Base-by-base conservation (phyloP, 2,329 filamentous ascomycete species). In the Aureobasidium lini region DNA sequence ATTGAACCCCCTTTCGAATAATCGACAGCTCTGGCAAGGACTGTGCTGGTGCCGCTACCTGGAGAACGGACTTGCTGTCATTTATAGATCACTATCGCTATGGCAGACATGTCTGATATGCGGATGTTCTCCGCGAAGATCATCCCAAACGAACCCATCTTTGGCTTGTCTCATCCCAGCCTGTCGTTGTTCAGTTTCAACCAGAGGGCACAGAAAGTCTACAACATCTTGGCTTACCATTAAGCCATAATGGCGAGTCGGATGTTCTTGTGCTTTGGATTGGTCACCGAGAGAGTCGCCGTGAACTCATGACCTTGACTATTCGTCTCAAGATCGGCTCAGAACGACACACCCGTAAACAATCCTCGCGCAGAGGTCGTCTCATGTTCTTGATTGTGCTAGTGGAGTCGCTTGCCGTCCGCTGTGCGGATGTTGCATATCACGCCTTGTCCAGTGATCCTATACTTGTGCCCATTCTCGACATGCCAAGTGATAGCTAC, bases 351-450 rank as follows among this genome's bases (percentile, higher is more conserved):
- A 44, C 29, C 29, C 39, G 28, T 9, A 54, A 54, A 23, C 15
- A 54, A 34, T 36, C 53, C 5, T 37, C 13, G 31, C 40, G 42
- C 18, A 57, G 13, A 57, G 53, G 40, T 37, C 31, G 53, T 31
- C 40, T 57, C 18, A 37, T 57, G 42, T 57, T 57, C 32, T 29
- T 57, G 18, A 39, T 57, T n/a, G 18, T 57, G 31, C 53, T 16
- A 11, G 31, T 31, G 13, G 42, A 47, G 43, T 57, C 42, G 11
- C 53, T 57, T 57, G n/a, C 16, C 13, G 3, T 57, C 13, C 10
- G 28, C 11, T 46, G 32, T 39, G 18, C 6, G 6, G 18, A 37
- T 39, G 10, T 47, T 11, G 32, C 53, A 6, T 57, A 46, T 42
- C 7, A 39, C 11, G 13, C 40, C 18, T 39, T 57, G 31, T 39